Percentiles rank a stretch among this genome's conserved stretches.
Evolutionary conservation across 257 asterid genomes (phyloP).

Genomic region (Apocynum venetum): DNA sequence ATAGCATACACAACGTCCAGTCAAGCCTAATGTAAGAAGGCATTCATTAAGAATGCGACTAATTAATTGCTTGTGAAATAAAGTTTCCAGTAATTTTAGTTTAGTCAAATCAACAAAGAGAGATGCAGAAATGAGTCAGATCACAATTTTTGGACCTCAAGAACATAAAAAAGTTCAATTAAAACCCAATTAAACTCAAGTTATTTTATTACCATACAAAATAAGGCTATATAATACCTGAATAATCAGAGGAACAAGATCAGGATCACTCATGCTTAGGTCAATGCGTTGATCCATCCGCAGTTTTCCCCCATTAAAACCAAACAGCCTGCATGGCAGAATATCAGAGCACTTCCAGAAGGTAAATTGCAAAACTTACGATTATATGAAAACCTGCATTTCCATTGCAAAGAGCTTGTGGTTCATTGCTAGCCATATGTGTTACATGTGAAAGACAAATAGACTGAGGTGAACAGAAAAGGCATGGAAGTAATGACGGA

Average conservation of each 20-base stretch:
- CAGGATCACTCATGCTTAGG: slow-evolving; percentile 97
- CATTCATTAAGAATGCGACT: background rate
- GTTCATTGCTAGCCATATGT: background rate
- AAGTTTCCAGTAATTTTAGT: background rate
- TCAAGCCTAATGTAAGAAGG: background rate
- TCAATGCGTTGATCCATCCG: slow-evolving; percentile 89
- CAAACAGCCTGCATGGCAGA: slow-evolving; percentile 66
- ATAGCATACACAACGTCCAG: background rate
- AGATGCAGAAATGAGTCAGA: background rate
- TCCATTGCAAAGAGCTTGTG: background rate
- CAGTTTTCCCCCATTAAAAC: slow-evolving; percentile 70
- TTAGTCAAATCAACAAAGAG: background rate
- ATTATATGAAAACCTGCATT: slow-evolving; percentile 5
- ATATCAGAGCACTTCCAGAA: slow-evolving; percentile 10
- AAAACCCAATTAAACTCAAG: background rate
- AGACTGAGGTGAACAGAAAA: background rate
- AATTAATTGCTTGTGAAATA: background rate
- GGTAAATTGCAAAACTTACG: background rate
- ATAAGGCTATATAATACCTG: slow-evolving; percentile 51
- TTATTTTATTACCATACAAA: background rate
- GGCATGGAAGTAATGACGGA: background rate
- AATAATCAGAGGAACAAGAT: slow-evolving; percentile 88
- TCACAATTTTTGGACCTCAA: background rate
- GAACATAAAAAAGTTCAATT: background rate
- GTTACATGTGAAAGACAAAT: background rate